Evolutionary conservation across 768 basidiomycete genomes (phyloP).

Genomic region (Leccinellum luteum): DNA sequence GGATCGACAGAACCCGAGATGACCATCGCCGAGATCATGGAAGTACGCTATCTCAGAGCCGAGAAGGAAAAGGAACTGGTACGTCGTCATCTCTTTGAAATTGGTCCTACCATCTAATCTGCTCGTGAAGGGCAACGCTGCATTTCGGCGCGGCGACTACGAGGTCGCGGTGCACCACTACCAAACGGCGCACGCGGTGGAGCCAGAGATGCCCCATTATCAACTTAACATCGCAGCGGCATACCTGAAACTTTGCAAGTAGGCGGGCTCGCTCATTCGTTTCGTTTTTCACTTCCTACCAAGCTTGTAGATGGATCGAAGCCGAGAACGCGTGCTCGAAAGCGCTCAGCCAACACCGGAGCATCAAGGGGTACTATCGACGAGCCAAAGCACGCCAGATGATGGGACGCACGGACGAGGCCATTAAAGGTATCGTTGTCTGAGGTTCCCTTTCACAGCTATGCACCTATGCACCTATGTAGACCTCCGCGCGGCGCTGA

Average conservation of each 20-base stretch:
- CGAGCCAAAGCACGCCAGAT: constrained; percentile 66
- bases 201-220: constrained; percentile 73
- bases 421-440: constrained; percentile 49
- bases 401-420: constrained; percentile 53
- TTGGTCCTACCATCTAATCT: constrained; percentile 2
- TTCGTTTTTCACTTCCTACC: constrained; percentile 11
- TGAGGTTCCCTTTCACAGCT: background rate
- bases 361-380: constrained; percentile 68
- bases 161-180: constrained; percentile 55
- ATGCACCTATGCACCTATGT: background rate
- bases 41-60: constrained; percentile 67
- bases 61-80: constrained; percentile 73
- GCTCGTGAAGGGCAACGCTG: constrained; percentile 56
- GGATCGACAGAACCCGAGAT: constrained; percentile 37
- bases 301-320: constrained; percentile 57
- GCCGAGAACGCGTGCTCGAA: constrained; percentile 69
- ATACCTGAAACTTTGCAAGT: constrained; percentile 69
- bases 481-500: constrained; percentile 63
- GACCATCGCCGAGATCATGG: constrained; percentile 74
- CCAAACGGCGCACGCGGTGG: constrained; percentile 56
- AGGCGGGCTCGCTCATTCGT: constrained; percentile 24
- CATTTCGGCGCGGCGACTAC: constrained; percentile 64
- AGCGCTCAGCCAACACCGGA: constrained; percentile 62
- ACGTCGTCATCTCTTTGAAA: constrained; percentile 8
- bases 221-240: constrained; percentile 77